These are phyloP conservation scores for Ilex asprella DNA, from an alignment of 257 asterid species.

Conservation along the genomic window DNA sequence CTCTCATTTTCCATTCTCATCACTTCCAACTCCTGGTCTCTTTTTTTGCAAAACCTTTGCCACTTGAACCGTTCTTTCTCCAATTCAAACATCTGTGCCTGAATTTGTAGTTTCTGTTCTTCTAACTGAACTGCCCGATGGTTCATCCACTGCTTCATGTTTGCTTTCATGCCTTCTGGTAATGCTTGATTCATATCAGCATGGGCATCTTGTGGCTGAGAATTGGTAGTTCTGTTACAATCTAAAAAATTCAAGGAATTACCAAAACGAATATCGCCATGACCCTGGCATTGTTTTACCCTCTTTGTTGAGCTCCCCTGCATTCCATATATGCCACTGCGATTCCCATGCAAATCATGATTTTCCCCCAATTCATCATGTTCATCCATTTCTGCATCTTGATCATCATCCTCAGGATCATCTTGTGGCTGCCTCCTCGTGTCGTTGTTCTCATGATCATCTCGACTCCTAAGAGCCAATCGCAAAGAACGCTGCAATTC, in stretches of 20 bases:
- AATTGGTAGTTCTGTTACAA: constrained; percentile 13
- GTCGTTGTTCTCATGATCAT: constrained; percentile 42
- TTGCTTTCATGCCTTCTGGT: constrained; percentile 22
- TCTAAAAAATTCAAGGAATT: constrained; percentile 20
- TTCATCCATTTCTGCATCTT: constrained; percentile 23
- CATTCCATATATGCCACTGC: constrained; percentile 1
- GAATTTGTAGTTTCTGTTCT: constrained; percentile 38
- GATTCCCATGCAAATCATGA: constrained; percentile 24
- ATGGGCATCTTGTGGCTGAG: constrained; percentile 7
- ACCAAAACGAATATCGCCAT: constrained; percentile 21
- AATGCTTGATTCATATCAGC: constrained; percentile 18
- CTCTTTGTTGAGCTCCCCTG: constrained; percentile 21
- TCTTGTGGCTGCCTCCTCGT: constrained; percentile 31
- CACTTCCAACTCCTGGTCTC: constrained; percentile 40
- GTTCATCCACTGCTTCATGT: constrained; percentile 22
- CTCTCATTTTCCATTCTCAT: constrained; percentile 42
- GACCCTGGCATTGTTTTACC: constrained; percentile 21
- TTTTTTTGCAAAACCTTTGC: constrained; percentile 47
- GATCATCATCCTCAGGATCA: constrained; percentile 54
- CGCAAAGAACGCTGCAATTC: constrained; percentile 60
- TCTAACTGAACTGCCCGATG: constrained; percentile 26
- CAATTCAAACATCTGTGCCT: constrained; percentile 42
- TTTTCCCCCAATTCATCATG: constrained; percentile 41
- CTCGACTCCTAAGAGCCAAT: constrained; percentile 58
- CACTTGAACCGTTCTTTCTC: constrained; percentile 54